Evolutionary conservation across 768 basidiomycete genomes (phyloP), one percentile per base, ranked within the genome.

Genomic region (Mycena latifolia): DNA sequence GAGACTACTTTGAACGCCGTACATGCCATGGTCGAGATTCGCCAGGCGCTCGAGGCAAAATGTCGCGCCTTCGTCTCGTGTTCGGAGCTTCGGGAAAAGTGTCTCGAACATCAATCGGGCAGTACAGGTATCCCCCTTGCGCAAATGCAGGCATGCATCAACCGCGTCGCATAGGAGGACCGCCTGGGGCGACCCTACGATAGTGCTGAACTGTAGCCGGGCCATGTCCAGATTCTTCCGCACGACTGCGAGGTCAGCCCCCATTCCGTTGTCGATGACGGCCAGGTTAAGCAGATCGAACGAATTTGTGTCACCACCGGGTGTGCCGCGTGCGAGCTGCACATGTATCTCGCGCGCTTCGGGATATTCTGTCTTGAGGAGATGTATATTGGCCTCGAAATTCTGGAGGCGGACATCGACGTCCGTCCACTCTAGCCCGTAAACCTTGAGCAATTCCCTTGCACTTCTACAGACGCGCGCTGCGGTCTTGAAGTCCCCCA

Each of bases 31-130:
- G 14, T 43, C 37, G 14, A 17, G 17, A 17, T 65, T 50, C 5
- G 55, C 55, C 2, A 65, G 45, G 17, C n/a, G 35, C 18, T 52
- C 48, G 20, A 51, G 37, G 28, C 63, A 65, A 20, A 51, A 51
- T 1, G 51, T n/a, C 1, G 28, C 25, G 6, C 56, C 56, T 18
- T 58, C 47, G 7, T 41, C 27, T 41, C 18, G 1, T 4, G 27
- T n/a, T 17, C 9, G 5, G 11, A 29, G 7, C 4, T 24, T 15
- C 14, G 20, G 25, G 5, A 55, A 11, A 17, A 31, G 25, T 10
- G 39, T 3, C 41, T 55, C 41, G 28, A 43, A 29, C 17, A 43
- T 17, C 37, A 12, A 3, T 0, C 39, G 15, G 1, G 54, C 54
- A 8, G 17, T 6, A 4, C 1, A 5, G 18, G 15, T 2, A 15